Base-by-base conservation (phyloP, 495 filamentous ascomycete species). In the Extremus antarcticus region DNA sequence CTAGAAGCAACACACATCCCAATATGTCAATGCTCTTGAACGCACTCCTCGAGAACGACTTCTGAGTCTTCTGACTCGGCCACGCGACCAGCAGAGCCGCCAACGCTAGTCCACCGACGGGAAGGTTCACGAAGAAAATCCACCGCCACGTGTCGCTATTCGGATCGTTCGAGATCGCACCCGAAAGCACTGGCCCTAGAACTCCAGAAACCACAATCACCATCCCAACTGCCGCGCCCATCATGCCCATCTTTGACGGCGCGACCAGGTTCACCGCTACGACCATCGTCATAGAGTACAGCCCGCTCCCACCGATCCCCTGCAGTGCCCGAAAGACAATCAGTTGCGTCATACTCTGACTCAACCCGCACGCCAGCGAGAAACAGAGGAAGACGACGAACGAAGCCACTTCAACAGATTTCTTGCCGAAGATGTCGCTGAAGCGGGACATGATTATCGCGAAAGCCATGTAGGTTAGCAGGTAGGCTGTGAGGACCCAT, bases 401-500 rank as follows among this genome's bases (percentile, higher is more conserved):
- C 15, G 41, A 29, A 20, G 43, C 15, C 15, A 55, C 25, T 25
- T 48, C 46, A 22, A 55, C 45, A 19, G 45, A 24, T 22, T 55
- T 55, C 15, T 38, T 39, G 17, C 53, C 53, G 22, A 55, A 46
- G 45, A 55, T 35, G 35, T 55, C 53, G 45, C 53, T 55, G n/a
- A 55, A 41, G 25, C 53, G 45, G 25, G 53, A 23, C 17, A 46
- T 48, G n/a, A 55, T 39, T 20, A 55, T 39, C 2, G 22, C 25
- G 43, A 55, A 55, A 19, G 53, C 45, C 53, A 55, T 55, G 40
- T 55, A 55, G 21, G 53, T 47, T 17, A 55, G 35, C 17, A 55
- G 53, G 40, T 55, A 55, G 43, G 53, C 43, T 13, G 47, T 48
- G 13, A 55, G 22, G 22, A 55, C 40, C 53, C 53, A 55, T 55